phyloP scores from a whole-genome alignment of 2,329 filamentous ascomycete species.

The Aureobasidium pullulans region DNA sequence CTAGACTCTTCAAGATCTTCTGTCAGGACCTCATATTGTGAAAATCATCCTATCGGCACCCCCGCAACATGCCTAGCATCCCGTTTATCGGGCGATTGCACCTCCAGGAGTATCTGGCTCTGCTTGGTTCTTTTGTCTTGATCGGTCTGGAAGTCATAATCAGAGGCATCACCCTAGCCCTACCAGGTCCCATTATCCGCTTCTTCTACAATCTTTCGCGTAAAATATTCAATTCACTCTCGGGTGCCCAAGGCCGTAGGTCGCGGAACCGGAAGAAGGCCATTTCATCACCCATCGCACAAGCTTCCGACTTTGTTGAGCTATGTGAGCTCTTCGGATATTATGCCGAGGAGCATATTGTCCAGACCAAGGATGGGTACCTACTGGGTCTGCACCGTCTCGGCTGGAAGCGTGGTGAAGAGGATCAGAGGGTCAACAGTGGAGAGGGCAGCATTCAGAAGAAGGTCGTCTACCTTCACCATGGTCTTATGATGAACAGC shows the following conservation, averaged over 20 bases:
- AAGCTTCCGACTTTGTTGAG: slow-evolving; percentile 86
- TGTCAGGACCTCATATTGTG: background rate
- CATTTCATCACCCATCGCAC: slow-evolving; percentile 55
- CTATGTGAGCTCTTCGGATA: slow-evolving; percentile 90
- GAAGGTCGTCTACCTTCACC: slow-evolving; percentile 87
- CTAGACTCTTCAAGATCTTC: background rate
- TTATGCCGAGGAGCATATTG: slow-evolving; percentile 90
- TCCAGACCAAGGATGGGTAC: slow-evolving; percentile 91
- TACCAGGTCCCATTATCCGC: slow-evolving; percentile 73
- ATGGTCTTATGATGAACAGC: slow-evolving; percentile 96
- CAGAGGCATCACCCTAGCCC: slow-evolving; percentile 75
- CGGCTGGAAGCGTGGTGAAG: slow-evolving; percentile 74
- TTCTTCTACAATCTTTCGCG: slow-evolving; percentile 79
- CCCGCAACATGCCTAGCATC: slow-evolving; percentile 44
- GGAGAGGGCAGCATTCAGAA: slow-evolving; percentile 63
- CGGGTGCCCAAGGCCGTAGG: slow-evolving; percentile 60
- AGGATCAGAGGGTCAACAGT: slow-evolving; percentile 68
- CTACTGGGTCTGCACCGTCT: slow-evolving; percentile 83
- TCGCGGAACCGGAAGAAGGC: slow-evolving; percentile 59
- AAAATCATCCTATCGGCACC: background rate
- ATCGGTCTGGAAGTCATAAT: slow-evolving; percentile 77
- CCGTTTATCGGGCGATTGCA: slow-evolving; percentile 56
- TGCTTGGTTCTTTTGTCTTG: slow-evolving; percentile 75
- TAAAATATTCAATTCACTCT: slow-evolving; percentile 71
- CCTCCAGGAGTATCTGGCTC: slow-evolving; percentile 72